These are phyloP conservation scores for Vanderwaltozyma verrucispora DNA, from an alignment of 805 yeast species.

Conservation along the genomic window DNA sequence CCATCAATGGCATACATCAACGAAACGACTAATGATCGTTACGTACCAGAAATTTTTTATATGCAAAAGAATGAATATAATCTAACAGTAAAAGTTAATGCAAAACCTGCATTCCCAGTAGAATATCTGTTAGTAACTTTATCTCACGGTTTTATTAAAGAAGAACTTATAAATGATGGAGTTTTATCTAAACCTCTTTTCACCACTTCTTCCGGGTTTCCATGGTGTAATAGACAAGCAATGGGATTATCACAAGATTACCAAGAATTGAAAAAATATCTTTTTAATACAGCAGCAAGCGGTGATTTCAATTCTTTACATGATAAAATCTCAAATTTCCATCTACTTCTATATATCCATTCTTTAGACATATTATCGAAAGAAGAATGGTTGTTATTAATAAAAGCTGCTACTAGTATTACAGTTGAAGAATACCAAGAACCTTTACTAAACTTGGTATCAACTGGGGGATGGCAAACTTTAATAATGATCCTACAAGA, in stretches of 20 bases:
- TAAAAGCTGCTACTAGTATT: constrained; percentile 36
- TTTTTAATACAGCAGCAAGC: constrained; percentile 26
- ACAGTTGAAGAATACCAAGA: constrained; percentile 35
- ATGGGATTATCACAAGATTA: constrained; percentile 68
- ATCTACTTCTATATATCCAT: constrained; percentile 50
- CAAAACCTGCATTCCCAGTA: constrained; percentile 89
- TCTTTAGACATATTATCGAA: constrained; percentile 47
- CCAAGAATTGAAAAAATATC: constrained; percentile 39
- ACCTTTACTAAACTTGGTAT: constrained; percentile 35
- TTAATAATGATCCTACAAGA: constrained; percentile 43
- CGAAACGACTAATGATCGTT: constrained; percentile 59
- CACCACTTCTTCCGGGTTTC: constrained; percentile 38
- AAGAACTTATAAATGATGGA: constrained; percentile 9
- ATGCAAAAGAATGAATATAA: constrained; percentile 80
- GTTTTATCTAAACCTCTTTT: constrained; percentile 37
- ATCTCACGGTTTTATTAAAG: constrained; percentile 85
- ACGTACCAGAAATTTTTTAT: constrained; percentile 92
- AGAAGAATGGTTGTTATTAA: constrained; percentile 42
- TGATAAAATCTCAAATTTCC: constrained; percentile 58
- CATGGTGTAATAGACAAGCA: constrained; percentile 71
- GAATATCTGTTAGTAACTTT: constrained; percentile 78
- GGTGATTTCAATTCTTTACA: constrained; percentile 28
- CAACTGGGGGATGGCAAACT: constrained; percentile 74
- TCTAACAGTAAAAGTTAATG: constrained; percentile 74
- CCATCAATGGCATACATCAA: constrained; percentile 80